These are phyloP conservation scores for Aspergillus sclerotialis DNA, from an alignment of 2,329 filamentous ascomycete genomes.

Conservation along the genomic window DNA sequence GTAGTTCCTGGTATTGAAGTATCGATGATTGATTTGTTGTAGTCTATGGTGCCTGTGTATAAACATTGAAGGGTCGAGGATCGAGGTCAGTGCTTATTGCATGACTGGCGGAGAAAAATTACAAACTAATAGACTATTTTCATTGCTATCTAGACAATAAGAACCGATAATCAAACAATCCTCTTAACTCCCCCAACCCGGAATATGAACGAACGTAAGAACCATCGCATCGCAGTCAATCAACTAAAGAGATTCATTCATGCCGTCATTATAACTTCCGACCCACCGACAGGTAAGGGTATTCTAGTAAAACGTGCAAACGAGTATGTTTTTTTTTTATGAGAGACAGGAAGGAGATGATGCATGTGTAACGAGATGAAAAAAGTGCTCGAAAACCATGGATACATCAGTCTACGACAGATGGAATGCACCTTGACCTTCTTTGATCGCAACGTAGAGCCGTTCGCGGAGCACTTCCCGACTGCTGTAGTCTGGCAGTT, in stretches of 20 bases:
- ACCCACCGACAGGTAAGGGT: slow-evolving; percentile 5
- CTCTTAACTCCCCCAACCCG: slow-evolving; percentile 10
- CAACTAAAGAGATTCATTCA: slow-evolving; percentile 10
- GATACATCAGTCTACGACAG: slow-evolving; percentile 59
- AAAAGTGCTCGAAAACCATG: neutral
- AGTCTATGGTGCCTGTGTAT: slow-evolving; percentile 29
- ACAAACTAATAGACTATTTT: slow-evolving; percentile 4
- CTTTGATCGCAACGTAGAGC: slow-evolving; percentile 77
- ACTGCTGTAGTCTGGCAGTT: slow-evolving; percentile 86
- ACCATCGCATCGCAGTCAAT: too few relatives aligned
- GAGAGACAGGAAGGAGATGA: slow-evolving; percentile 8
- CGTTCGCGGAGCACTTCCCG: slow-evolving; percentile 70
- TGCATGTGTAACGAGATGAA: too few relatives aligned
- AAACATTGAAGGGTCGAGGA: slow-evolving; percentile 10
- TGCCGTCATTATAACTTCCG: slow-evolving; percentile 9
- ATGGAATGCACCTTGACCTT: slow-evolving; percentile 97
- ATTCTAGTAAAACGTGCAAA: slow-evolving; percentile 8
- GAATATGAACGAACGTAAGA: too few relatives aligned
- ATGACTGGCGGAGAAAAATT: neutral
- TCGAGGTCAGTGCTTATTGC: neutral
- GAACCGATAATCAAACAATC: slow-evolving; percentile 3
- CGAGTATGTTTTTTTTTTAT: slow-evolving; percentile 3
- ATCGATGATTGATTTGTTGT: slow-evolving; percentile 1
- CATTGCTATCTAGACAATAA: slow-evolving; percentile 14
- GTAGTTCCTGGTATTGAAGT: neutral